Base-by-base conservation (phyloP, 83 land plant species). In the Larix sibirica region DNA sequence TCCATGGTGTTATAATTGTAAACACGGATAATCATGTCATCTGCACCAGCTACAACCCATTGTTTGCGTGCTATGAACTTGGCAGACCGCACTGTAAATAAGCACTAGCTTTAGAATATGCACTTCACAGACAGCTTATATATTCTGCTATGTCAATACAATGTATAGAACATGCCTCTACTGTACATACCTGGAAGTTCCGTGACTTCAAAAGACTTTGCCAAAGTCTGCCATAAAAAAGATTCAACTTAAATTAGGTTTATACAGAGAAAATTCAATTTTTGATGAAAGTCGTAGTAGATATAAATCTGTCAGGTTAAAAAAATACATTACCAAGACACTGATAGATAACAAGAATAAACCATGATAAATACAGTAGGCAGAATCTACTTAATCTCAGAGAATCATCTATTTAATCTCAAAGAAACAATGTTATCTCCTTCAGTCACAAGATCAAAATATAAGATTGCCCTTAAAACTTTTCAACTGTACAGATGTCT, bases 1-100 rank as follows among this genome's bases (percentile, higher is more conserved):
- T 97, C 99, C 99, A 97, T 97, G 26, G 99, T 97, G 81, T 97
- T 97, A 85, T 96, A 97, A 85, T 97, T 97, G 89, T 97, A 97
- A 12, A 97, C 98, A 85, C 98, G 98, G 79, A 97, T 94, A 68
- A 89, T 86, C 98, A 96, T 97, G 82, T 97, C 99, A 87, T 97
- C 99, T 50, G 99, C 96, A 64, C 99, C 99, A 84, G 99, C 99
- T 77, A 97, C 98, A 62, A 97, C 88, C 99, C 98, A 97, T 67
- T 97, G 99, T 80, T 94, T 97, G 26, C 99, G 90, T 16, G 97
- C 89, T 40, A 97, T 90, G 81, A 97, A 97, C 87, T 97, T 97
- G 40, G 98, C 99, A 9, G 99, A 94, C 75, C 99, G 89, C 24
- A 97, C 99, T 97, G 95, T 83, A 86, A 47, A 64, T 68, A 54